A percentile compares a stretch with the other conserved stretches of the same genome.
Evolutionary conservation across 2,329 filamentous ascomycete genomes (phyloP).

Genomic region (Myriosclerotinia scirpicola): DNA sequence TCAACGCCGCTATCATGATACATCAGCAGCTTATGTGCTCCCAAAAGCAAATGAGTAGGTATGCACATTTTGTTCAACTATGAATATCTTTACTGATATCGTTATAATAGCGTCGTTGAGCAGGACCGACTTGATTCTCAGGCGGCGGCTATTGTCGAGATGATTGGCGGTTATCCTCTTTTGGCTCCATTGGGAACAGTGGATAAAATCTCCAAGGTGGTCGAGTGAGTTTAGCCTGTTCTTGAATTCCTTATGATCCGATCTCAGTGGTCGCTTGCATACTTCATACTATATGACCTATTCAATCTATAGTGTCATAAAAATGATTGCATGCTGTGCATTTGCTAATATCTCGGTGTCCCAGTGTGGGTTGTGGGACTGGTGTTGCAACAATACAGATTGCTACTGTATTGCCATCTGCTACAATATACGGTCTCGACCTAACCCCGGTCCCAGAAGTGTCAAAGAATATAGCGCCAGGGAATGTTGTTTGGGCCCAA

Average conservation of each 20-base stretch:
- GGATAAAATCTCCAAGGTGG: constrained; percentile 1
- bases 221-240: constrained; percentile 7
- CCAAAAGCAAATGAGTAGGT: constrained; percentile 19
- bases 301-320: neutral
- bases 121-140: constrained; percentile 21
- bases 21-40: constrained; percentile 17
- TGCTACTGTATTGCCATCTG: constrained; percentile 14
- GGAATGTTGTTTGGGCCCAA: constrained; percentile 14
- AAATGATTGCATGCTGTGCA: neutral
- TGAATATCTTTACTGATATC: neutral
- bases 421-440: constrained; percentile 19
- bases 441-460: constrained; percentile 11
- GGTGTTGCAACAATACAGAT: constrained; percentile 18
- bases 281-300: neutral
- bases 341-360: neutral
- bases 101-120: constrained; percentile 4
- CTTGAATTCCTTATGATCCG: neutral
- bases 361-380: constrained; percentile 18
- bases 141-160: constrained; percentile 21
- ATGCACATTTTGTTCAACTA: neutral
- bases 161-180: constrained; percentile 18
- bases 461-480: constrained; percentile 1
- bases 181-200: constrained; percentile 6
- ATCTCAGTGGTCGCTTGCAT: neutral
- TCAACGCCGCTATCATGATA: constrained; percentile 16